Evolutionary conservation across 805 yeast species (phyloP), one percentile per base, ranked within the genome.

Genomic region (Metschnikowia cubensis): DNA sequence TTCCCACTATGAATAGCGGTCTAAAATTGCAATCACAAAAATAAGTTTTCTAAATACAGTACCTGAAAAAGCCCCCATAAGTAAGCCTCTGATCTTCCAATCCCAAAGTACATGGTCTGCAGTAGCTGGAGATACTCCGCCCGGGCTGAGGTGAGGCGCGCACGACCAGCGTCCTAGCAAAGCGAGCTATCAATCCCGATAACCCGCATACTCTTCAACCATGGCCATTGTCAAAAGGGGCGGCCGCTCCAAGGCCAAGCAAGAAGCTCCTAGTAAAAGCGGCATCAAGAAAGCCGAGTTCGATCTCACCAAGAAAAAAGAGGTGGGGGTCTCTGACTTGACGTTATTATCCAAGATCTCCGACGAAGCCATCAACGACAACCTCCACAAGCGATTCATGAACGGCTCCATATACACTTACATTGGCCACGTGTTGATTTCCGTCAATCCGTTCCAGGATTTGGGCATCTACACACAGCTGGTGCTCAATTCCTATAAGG

Each of bases 291-390:
- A 92, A 74, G 97, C 97, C 13, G 86, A 89, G 45, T 94, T 90
- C 65, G 98, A 94, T 59, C 69, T 85, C 33, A 73, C 83, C 48
- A 90, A 90, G 72, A 89, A 89, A 77, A 89, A 90, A 67, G 98
- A 94, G 69, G 98, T 94, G n/a, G 99, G 99, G 47, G 97, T 94
- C 7, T 85, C 96, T 39, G 99, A 94, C 69, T 75, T 94, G 62
- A 94, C 99, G 0, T 72, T 94, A 47, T 76, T 94, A 53, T 85
- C 96, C 25, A 87, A 85, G 53, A 92, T 94, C 61, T 79, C 94
- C 41, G 97, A 94, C 66, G 96, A 89, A 51, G 79, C 96, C 38
- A 94, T 94, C 73, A 89, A 90, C 64, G 96, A 91, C 17, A 94
- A 94, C 68, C 74, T 94, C 57, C 82, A 89, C 63, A 89, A 89